A percentile compares a stretch with the other conserved stretches of the same genome.
Evolutionary conservation across 2,329 filamentous ascomycete genomes (phyloP).

Genomic region (Scolecobasidium constrictum): DNA sequence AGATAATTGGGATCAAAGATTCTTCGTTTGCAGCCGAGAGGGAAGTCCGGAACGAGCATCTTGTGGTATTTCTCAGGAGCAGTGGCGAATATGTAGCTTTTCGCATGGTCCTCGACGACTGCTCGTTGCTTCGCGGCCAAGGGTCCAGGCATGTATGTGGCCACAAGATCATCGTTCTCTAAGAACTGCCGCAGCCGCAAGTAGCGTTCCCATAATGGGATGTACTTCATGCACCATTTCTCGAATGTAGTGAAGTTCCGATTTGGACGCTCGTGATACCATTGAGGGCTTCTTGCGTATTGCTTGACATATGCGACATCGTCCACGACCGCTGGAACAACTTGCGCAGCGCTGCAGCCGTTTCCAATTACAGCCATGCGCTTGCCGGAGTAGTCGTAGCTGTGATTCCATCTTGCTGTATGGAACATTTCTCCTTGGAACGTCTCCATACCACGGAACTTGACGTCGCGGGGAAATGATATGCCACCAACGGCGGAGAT

Average conservation of each 20-base stretch:
- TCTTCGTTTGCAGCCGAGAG: conserved; percentile 52
- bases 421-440: conserved; percentile 21
- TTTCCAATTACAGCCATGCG: conserved; percentile 21
- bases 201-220: conserved; percentile 22
- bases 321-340: conserved; percentile 17
- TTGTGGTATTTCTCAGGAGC: conserved; percentile 51
- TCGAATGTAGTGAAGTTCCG: conserved; percentile 17
- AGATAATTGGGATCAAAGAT: conserved; percentile 42
- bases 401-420: conserved; percentile 19
- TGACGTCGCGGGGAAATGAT: conserved; percentile 17
- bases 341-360: conserved; percentile 22
- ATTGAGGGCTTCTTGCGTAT: conserved; percentile 18
- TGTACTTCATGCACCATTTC: conserved; percentile 19
- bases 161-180: conserved; percentile 12
- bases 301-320: conserved; percentile 17
- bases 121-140: conserved; percentile 24
- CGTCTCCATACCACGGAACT: conserved; percentile 18
- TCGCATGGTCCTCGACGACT: conserved; percentile 31
- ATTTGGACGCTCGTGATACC: conserved; percentile 26
- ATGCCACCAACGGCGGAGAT: conserved; percentile 23
- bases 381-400: conserved; percentile 17
- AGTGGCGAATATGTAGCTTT: conserved; percentile 34
- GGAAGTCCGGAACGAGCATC: conserved; percentile 50
- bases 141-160: conserved; percentile 25
- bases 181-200: conserved; percentile 11